These are phyloP conservation scores for Auricularia auricula-judae DNA, from an alignment of 768 basidiomycete genomes.

Conservation along the genomic window DNA sequence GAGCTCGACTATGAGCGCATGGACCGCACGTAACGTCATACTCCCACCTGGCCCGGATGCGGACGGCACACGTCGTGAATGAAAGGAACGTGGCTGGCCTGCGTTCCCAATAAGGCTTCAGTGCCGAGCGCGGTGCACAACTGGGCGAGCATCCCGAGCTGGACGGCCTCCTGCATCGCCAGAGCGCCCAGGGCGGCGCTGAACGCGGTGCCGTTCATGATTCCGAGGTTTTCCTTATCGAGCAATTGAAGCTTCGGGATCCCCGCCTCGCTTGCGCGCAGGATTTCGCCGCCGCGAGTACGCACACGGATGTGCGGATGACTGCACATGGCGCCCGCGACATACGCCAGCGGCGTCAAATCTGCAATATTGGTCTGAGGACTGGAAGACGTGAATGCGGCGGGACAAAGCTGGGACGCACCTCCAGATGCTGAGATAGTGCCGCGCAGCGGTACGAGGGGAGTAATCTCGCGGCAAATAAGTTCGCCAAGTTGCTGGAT, in stretches of 20 bases:
- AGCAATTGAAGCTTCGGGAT: conserved; percentile 43
- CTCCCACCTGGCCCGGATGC: conserved; percentile 64
- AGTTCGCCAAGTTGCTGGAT: conserved; percentile 17
- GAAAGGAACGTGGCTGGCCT: conserved; percentile 15
- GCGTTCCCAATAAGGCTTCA: conserved; percentile 21
- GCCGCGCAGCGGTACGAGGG: conserved; percentile 23
- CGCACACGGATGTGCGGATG: conserved; percentile 18
- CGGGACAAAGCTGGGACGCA: conserved; percentile 1
- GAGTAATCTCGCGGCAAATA: conserved; percentile 18
- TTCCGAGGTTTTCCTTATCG: conserved; percentile 64
- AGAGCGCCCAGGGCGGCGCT: conserved; percentile 69
- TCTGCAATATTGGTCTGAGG: conserved; percentile 1
- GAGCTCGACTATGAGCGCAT: not conserved
- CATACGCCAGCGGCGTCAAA: conserved; percentile 18
- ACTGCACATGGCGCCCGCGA: conserved; percentile 22
- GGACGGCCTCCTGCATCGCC: conserved; percentile 57
- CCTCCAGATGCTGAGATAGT: conserved; percentile 22
- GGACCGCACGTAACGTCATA: not conserved
- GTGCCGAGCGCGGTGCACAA: conserved; percentile 21
- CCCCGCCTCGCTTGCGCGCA: conserved; percentile 37
- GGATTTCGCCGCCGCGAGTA: conserved; percentile 7
- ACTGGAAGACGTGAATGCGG: not conserved
- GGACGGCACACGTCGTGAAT: conserved; percentile 44
- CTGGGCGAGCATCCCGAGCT: conserved; percentile 19
- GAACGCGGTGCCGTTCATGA: conserved; percentile 80